Evolutionary conservation across 2,329 filamentous ascomycete genomes (phyloP).

Genomic region (Drechslerella coelobrocha): DNA sequence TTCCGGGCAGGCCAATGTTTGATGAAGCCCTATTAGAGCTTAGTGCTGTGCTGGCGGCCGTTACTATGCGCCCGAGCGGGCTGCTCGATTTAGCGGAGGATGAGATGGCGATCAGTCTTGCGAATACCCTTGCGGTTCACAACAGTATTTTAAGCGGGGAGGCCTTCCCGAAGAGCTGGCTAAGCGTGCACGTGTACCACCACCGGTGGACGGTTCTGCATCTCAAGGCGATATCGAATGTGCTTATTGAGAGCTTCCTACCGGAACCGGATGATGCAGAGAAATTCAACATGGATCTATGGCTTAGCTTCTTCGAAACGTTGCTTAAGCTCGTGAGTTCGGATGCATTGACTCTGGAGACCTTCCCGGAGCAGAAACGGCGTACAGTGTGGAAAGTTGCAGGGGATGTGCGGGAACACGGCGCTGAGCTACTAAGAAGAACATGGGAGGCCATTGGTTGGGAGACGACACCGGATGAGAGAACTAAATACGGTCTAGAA

Average conservation of each 20-base stretch:
- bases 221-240: constrained; percentile 78
- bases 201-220: constrained; percentile 88
- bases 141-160: constrained; percentile 88
- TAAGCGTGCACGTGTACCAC: constrained; percentile 91
- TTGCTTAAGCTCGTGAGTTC: constrained; percentile 88
- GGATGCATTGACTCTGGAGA: constrained; percentile 86
- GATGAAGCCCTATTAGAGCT: constrained; percentile 90
- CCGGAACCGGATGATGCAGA: constrained; percentile 91
- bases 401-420: constrained; percentile 89
- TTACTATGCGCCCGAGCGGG: constrained; percentile 75
- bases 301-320: constrained; percentile 91
- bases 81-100: constrained; percentile 77
- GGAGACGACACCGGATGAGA: constrained; percentile 85
- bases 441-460: constrained; percentile 97
- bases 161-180: constrained; percentile 86
- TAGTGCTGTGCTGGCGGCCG: constrained; percentile 81
- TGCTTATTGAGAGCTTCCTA: constrained; percentile 82
- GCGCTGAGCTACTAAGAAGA: constrained; percentile 80
- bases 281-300: constrained; percentile 87
- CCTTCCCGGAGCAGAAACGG: constrained; percentile 94
- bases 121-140: constrained; percentile 80
- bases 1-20: constrained; percentile 69
- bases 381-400: constrained; percentile 98
- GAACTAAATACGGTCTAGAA: constrained; percentile 74
- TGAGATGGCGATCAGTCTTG: constrained; percentile 76